Base-by-base conservation (phyloP, 1,139 yeast species). In the Lodderomyces parapsilosis region DNA sequence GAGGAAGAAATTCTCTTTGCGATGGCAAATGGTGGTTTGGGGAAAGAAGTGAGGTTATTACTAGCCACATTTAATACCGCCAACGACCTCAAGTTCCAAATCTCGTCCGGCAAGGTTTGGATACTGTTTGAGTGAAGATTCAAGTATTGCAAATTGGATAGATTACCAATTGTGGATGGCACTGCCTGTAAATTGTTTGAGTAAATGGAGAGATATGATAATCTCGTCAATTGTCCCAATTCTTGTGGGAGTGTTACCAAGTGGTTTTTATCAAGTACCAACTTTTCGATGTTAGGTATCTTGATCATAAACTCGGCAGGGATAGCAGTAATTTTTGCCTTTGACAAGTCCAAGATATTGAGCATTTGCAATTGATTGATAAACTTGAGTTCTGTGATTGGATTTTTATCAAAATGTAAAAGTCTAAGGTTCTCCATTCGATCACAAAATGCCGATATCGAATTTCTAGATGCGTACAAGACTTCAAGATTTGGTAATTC, bases 81-180 rank as follows among this genome's bases (percentile, higher is more conserved):
- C 56, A 86, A 71, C 0, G 78, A 71, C 25, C 71, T 74, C 60
- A 86, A 69, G 45, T 74, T 69, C 88, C 89, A 88, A 38, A 88
- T 76, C 22, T 78, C 82, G 31, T 75, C 76, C 0, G 94, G 91
- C 30, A 94, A 65, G 4, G 68, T 57, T 52, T 87, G 85, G 52
- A 94, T 71, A 57, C 90, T 91, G 62, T 94, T 94, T 40, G 88
- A 78, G 62, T 93, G 98, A 40, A 90, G 66, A 61, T 94, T 98
- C 49, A 94, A 70, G 45, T 77, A 73, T 52, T 80, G 84, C 49
- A 93, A 71, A 25, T 79, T 76, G 3, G 69, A 65, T 45, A 93
- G 71, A 13, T 74, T 59, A 1, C 89, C 84, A 34, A 93, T 77
- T 14, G 80, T 77, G 2, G 71, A 59, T 0, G 99, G 97, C n/a